Evolutionary conservation across 495 filamentous ascomycete species (phyloP), one percentile per base, ranked within the genome.

Genomic region (Penicillium egyptiacum): DNA sequence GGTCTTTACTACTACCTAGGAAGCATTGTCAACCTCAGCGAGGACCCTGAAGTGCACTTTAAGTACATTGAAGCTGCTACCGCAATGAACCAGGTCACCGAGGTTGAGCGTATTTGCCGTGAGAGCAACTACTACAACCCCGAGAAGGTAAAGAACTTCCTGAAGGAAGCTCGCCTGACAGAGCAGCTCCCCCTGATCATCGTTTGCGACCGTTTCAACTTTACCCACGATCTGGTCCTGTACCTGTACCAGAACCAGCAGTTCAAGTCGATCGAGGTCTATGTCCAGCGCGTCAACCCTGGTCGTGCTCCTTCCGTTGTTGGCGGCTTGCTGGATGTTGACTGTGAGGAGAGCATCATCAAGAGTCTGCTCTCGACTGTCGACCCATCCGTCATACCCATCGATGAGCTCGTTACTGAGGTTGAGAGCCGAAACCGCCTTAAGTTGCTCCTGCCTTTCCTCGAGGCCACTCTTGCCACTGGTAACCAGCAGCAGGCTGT

Each of bases 221-320:
- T 99, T 69, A 90, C 97, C 55, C 95, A 99, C 65, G 95, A 99
- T 69, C 70, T 99, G 65, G 89, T 99, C 25, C 82, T 98, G 22
- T 98, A 96, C 72, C 89, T 99, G 23, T 99, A 98, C 79, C 92
- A 96, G 75, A 96, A 96, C 75, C 94, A 98, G 73, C 95, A 97
- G 67, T 99, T 96, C 87, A 95, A 96, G 77, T 96, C 95, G 14
- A 99, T 99, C 61, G 95, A 99, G 75, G 86, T 96, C 48, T 99
- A 99, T 63, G 95, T 99, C n/a, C 95, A 99, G 79, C 89, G 92
- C 25, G 90, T 99, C 62, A 99, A 99, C 73, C 93, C 95, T 16
- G 80, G 84, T n/a, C 82, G 94, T 61, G 92, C 95, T 23, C 95
- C 95, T 6, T 88, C 91, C 55, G 95, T 99, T 45, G 86, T 99